These are phyloP conservation scores for Eucalyptus paniculata DNA, from an alignment of 345 rosid species.

Conservation along the genomic window DNA sequence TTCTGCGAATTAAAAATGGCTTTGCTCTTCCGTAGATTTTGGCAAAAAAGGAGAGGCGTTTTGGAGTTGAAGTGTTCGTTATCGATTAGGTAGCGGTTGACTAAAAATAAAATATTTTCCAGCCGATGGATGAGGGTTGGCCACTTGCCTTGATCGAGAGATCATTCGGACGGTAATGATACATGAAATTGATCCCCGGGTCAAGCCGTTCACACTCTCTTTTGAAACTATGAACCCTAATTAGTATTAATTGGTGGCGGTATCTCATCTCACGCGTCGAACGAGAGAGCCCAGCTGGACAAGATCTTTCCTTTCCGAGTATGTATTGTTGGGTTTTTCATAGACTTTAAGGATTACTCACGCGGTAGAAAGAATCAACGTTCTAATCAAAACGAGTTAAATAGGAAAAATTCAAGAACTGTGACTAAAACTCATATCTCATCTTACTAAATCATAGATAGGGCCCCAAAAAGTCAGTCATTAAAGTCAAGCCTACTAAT, in stretches of 20 bases:
- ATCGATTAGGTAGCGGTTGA: background rate
- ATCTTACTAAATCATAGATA: background rate
- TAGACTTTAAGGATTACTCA: background rate
- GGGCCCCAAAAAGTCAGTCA: background rate
- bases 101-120: background rate
- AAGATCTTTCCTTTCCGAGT: background rate
- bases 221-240: background rate
- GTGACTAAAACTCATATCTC: background rate
- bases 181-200: background rate
- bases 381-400: background rate
- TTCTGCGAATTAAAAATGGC: background rate
- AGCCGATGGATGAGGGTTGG: conserved; percentile 2
- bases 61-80: background rate
- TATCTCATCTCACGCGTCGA: background rate
- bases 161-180: background rate
- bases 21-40: background rate
- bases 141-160: background rate
- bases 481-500: background rate
- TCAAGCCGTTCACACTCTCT: background rate
- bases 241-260: background rate
- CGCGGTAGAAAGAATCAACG: background rate
- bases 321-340: background rate
- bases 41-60: background rate
- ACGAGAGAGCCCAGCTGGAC: background rate
- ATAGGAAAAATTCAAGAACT: background rate